Evolutionary conservation across 495 filamentous ascomycete species (phyloP), one percentile per base, ranked within the genome.

Genomic region (Hypoxylon perforatum): DNA sequence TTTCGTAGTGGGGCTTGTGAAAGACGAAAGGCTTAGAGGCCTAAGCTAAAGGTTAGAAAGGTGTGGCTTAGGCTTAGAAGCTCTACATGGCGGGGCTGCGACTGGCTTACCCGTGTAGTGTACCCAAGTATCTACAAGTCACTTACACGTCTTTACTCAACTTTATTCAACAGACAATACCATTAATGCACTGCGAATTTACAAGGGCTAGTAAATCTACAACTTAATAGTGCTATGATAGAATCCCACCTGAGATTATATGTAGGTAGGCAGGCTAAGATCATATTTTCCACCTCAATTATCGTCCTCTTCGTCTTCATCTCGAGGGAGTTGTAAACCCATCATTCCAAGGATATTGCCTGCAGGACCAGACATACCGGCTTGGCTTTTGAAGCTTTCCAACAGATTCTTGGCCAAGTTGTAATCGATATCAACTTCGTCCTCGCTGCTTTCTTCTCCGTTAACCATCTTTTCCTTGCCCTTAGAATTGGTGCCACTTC

Each of bases 311-410:
- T 83, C 81, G 22, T 78, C 86, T 53, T 96, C 93, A 72, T 96
- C 91, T 61, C 91, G 82, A 0, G 94, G 94, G 61, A 97, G 78
- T 33, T 84, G 79, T 65, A 97, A 79, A 23, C 92, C 91, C 92
- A 97, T 88, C 82, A 93, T 84, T 3, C 88, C 88, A 65, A 98
- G 81, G 58, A 98, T 75, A 74, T 96, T 97, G 1, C 94, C 89
- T 3, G 88, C 90, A 1, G 94, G 94, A 0, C 94, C 94, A 11
- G 93, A 81, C 77, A 90, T 84, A 36, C 94, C 94, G 4, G 80
- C 92, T 73, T 97, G 94, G 23, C 89, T 88, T 67, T 96, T 95
- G 71, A 98, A 92, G 71, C 90, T 92, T 77, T 97, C 91, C n/a
- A 97, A 79, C 19, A 97, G 76, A 71, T 97, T 97, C 73, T 92